Base-by-base conservation (phyloP, 495 filamentous ascomycete species). In the Penicillium daleae region DNA sequence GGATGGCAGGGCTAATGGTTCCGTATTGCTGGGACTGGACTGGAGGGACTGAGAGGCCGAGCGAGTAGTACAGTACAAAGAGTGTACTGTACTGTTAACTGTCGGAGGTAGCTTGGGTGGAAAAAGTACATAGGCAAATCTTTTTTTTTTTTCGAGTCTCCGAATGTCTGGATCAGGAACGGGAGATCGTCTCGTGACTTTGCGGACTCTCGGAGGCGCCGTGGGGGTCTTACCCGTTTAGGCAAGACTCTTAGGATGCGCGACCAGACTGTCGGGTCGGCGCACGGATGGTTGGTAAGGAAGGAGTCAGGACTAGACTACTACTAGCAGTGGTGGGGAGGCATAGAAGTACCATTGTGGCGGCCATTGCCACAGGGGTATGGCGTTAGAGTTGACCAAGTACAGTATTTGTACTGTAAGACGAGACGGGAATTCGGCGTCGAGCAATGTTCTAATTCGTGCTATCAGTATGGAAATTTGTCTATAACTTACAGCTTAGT, bases 151-250 rank as follows among this genome's bases (percentile, higher is more conserved):
- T 3, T 2, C 0, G 15, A 5, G 21, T 22, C 22, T 21, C 48
- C 56, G 35, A 8, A 27, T 13, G 53, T 56, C 26, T 56, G 61
- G 58, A 51, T 67, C 56, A 60, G 66, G 66, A 42, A 65, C 62
- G 62, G 66, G 55, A 61, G 62, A 67, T 68, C 54, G 51, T 65
- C 66, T 66, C 66, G 64, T 66, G 67, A 69, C 67, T 55, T 48
- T 37, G 13, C n/a, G 29, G 12, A n/a, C 27, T 17, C 29, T 49
- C 46, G 46, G 37, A 48, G 40, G 58, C 17, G 46, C 50, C 29
- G 52, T 8, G 3, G 62, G 40, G 35, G 42, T 51, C 17, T 51
- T 56, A 17, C 49, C 22, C 1, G 6, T 24, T 64, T 32, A 26
- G 50, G 62, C 9, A 64, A 59, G 39, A 50, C 57, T 17, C 19